phyloP scores from a whole-genome alignment of 805 yeast species.

The Candida insectorum region DNA sequence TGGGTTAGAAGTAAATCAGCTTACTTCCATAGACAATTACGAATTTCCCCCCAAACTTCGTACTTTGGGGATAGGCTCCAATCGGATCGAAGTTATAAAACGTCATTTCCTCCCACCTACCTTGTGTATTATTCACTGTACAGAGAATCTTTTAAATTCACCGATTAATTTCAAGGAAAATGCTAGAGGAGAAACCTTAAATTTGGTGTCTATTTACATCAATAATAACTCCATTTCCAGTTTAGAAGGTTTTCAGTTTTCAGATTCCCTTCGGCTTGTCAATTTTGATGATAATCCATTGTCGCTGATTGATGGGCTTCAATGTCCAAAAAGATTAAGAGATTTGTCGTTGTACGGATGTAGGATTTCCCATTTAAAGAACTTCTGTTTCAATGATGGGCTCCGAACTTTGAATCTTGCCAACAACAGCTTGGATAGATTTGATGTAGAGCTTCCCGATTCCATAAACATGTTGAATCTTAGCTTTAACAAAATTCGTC shows the following conservation, averaged over 20 bases:
- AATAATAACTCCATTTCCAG: constrained; percentile 14
- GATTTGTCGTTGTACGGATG: constrained; percentile 19
- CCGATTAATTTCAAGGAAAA: constrained; percentile 13
- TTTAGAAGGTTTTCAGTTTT: constrained; percentile 13
- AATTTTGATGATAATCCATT: constrained; percentile 17
- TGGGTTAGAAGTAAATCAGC: constrained; percentile 17
- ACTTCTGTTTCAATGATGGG: constrained; percentile 3
- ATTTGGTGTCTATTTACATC: constrained; percentile 14
- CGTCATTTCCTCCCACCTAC: constrained; percentile 12
- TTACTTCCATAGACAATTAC: constrained; percentile 13
- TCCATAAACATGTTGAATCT: constrained; percentile 9
- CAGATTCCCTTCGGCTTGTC: constrained; percentile 10
- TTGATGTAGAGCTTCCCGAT: constrained; percentile 10
- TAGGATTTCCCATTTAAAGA: constrained; percentile 9
- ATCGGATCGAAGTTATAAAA: constrained; percentile 7
- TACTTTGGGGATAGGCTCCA: constrained; percentile 18
- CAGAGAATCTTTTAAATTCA: constrained; percentile 15
- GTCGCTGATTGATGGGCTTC: constrained; percentile 8
- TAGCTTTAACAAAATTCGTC: constrained; percentile 9
- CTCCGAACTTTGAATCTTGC: constrained; percentile 12
- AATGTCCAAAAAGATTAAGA: constrained; percentile 7
- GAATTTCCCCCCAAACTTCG: constrained; percentile 13
- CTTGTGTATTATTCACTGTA: constrained; percentile 13
- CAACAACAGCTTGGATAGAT: constrained; percentile 9
- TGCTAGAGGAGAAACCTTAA: constrained; percentile 9